Evolutionary conservation across 2,329 filamentous ascomycete species (phyloP).

Genomic region (Cercospora sp.): DNA sequence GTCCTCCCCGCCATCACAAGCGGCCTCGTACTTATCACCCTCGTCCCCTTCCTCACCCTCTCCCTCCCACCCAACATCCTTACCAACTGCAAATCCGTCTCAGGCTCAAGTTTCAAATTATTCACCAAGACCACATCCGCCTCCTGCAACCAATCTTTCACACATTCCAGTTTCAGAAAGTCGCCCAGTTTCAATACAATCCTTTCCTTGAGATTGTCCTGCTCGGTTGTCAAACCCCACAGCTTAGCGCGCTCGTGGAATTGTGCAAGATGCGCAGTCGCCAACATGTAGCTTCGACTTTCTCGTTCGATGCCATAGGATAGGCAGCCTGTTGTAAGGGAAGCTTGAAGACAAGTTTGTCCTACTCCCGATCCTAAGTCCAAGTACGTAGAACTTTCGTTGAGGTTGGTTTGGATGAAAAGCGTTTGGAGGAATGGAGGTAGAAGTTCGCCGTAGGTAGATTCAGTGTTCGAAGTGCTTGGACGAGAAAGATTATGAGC

Average conservation of each 20-base stretch:
- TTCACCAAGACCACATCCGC: conserved; percentile 96
- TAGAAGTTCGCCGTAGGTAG: conserved; percentile 87
- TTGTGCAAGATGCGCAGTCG: too few species aligned
- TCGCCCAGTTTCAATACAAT: conserved; percentile 68
- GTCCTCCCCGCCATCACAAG: conserved; percentile 79
- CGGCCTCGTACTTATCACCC: conserved; percentile 82
- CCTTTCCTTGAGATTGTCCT: background rate
- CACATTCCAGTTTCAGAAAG: conserved; percentile 70
- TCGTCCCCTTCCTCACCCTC: conserved; percentile 82
- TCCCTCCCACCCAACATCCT: conserved; percentile 69
- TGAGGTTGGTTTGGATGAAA: conserved; percentile 72
- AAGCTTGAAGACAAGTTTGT: conserved; percentile 88
- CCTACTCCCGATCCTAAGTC: conserved; percentile 95
- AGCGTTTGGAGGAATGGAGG: conserved; percentile 80
- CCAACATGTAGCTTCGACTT: too few species aligned
- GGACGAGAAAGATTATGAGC: conserved; percentile 75
- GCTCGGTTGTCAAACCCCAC: conserved; percentile 65
- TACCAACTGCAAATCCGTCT: conserved; percentile 77
- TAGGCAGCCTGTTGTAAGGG: conserved; percentile 85
- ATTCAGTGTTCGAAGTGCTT: conserved; percentile 67
- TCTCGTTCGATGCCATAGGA: conserved; percentile 95
- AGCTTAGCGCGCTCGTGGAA: conserved; percentile 77
- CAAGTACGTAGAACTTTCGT: conserved; percentile 79
- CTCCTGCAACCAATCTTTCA: conserved; percentile 69
- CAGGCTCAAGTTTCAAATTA: conserved; percentile 88